Conservation (phyloP, 2,329 filamentous ascomycete genomes). For the Ascochyta koolunga region DNA sequence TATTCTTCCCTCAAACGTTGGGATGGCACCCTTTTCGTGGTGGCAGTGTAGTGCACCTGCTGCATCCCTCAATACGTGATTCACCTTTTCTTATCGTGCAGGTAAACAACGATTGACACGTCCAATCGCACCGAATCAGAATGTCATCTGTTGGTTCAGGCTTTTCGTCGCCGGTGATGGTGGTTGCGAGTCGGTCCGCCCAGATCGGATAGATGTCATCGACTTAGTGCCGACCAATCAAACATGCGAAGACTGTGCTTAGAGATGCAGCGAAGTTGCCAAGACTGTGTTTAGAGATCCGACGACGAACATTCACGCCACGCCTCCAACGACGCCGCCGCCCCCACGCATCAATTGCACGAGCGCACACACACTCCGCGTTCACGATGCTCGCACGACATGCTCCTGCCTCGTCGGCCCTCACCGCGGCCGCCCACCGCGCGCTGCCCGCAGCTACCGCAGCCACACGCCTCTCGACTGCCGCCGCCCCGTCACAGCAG, state of each 20-base stretch:
- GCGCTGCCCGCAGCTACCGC: slow-evolving; percentile 48
- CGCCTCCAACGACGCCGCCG: slow-evolving; percentile 35
- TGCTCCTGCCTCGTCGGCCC: slow-evolving; percentile 46
- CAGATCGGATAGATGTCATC: slow-evolving; percentile 18
- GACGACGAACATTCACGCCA: slow-evolving; percentile 27
- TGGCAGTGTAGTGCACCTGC: too few species aligned
- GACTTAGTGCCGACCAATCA: slow-evolving; percentile 12
- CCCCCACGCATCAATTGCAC: slow-evolving; percentile 49
- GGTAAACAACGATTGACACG: background rate
- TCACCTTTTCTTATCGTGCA: background rate
- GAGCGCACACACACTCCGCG: slow-evolving; percentile 30
- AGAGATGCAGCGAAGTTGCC: slow-evolving; percentile 14
- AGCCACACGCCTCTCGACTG: slow-evolving; percentile 47
- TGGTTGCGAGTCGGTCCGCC: slow-evolving; percentile 5
- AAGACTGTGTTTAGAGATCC: slow-evolving; percentile 20
- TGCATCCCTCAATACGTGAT: background rate
- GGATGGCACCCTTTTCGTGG: too few species aligned
- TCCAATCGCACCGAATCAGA: background rate
- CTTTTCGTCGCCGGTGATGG: slow-evolving; percentile 2
- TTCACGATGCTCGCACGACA: slow-evolving; percentile 51
- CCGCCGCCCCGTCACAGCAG: slow-evolving; percentile 51
- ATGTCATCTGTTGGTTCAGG: background rate
- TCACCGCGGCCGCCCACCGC: slow-evolving; percentile 50
- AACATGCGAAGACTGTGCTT: slow-evolving; percentile 19
- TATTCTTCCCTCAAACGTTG: too few species aligned